These are phyloP conservation scores for Macrolepiota albuminosa DNA, from an alignment of 768 basidiomycete genomes.

Conservation along the genomic window DNA sequence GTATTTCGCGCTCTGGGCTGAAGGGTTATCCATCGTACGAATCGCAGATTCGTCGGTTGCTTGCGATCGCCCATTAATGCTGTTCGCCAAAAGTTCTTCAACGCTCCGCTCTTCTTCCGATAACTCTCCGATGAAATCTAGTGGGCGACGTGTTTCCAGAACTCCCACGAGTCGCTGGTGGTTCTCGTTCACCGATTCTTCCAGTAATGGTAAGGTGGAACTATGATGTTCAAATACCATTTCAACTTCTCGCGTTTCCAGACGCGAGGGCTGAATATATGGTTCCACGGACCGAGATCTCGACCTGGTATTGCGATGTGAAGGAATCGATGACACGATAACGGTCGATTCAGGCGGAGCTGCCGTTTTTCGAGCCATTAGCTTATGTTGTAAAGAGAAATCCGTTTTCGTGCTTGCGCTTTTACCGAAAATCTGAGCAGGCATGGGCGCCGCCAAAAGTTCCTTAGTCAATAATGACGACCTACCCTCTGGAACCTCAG, in stretches of 20 bases:
- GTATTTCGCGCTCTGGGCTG: neutral
- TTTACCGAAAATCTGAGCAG: neutral
- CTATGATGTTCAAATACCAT: neutral
- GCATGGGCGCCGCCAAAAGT: neutral
- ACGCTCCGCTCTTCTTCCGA: slow-evolving; percentile 22
- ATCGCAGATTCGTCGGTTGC: neutral
- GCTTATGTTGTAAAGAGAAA: neutral
- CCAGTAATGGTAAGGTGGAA: neutral
- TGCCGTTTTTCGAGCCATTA: slow-evolving; percentile 3
- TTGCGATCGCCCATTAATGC: slow-evolving; percentile 8
- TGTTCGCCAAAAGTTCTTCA: slow-evolving; percentile 20
- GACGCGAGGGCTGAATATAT: slow-evolving; percentile 2
- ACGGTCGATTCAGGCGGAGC: neutral
- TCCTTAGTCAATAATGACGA: neutral
- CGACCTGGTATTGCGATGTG: slow-evolving; percentile 30
- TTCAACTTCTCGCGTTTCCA: neutral
- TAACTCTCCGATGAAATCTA: slow-evolving; percentile 2
- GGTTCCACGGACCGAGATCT: slow-evolving; percentile 29
- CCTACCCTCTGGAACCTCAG: neutral
- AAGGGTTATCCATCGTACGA: neutral
- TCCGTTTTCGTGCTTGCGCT: neutral
- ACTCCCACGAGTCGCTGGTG: neutral
- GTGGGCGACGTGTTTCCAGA: neutral
- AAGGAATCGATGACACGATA: slow-evolving; percentile 14
- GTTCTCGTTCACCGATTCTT: slow-evolving; percentile 6